Percentiles rank a stretch among this genome's conserved stretches.
Conservation (phyloP, 345 rosid genomes). For the Rhodomyrtus tomentosa region DNA sequence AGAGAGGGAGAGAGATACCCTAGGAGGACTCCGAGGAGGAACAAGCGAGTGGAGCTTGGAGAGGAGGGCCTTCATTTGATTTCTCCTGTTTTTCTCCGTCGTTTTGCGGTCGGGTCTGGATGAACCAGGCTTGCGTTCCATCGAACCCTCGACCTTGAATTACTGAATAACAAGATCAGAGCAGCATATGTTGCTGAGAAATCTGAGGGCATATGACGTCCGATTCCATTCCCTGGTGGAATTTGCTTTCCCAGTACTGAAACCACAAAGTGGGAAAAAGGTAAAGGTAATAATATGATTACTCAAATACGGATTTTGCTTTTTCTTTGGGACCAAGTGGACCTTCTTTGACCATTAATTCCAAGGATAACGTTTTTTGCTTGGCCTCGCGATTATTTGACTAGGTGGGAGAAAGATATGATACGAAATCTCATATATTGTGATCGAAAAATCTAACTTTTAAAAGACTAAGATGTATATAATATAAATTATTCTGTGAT, state of each 20-base stretch:
- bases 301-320: not conserved
- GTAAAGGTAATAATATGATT: not conserved
- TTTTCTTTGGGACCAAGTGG: not conserved
- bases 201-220: not conserved
- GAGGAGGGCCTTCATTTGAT: constrained; percentile 50
- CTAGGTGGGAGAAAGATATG: not conserved
- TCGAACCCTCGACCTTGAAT: not conserved
- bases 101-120: constrained; percentile 42
- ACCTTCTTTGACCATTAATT: not conserved
- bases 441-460: not conserved
- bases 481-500: not conserved
- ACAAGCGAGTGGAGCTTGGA: constrained; percentile 41
- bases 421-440: not conserved
- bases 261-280: not conserved
- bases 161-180: not conserved
- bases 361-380: not conserved
- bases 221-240: not conserved
- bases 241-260: not conserved
- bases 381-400: not conserved
- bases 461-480: not conserved
- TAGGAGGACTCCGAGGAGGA: constrained; percentile 19
- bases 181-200: not conserved
- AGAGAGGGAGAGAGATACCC: not conserved
- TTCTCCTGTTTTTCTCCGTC: constrained; percentile 50
- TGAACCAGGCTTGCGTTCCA: constrained; percentile 30